A percentile compares a stretch with the other conserved stretches of the same genome.
phyloP scores from a whole-genome alignment of 148 eudicot species.

The Rhododendron ferrugineum region DNA sequence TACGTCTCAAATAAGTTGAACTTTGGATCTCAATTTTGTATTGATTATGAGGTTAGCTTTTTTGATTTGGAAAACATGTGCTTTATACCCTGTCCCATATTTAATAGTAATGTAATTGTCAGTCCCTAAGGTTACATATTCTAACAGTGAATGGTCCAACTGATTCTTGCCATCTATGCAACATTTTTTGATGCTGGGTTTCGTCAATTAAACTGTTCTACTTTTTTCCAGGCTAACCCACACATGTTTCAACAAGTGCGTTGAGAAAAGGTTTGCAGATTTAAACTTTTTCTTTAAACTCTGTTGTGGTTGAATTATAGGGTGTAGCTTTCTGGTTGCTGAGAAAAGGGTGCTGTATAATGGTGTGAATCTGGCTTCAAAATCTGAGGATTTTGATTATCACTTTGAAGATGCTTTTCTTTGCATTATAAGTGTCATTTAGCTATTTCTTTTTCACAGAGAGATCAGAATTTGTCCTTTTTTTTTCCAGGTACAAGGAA shows the following conservation, averaged over 20 bases:
- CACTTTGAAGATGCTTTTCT: background rate
- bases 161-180: background rate
- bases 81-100: background rate
- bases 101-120: background rate
- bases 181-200: background rate
- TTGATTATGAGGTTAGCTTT: background rate
- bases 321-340: background rate
- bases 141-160: background rate
- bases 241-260: conserved; percentile 73
- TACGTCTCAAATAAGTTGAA: background rate
- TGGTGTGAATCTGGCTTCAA: background rate
- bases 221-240: conserved; percentile 68
- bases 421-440: background rate
- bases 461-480: background rate
- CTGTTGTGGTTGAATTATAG: background rate
- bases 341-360: background rate
- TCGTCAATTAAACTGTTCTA: background rate
- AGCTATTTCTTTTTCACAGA: background rate
- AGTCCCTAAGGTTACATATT: background rate
- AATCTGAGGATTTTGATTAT: background rate
- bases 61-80: background rate
- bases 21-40: background rate
- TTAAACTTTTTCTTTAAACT: background rate
- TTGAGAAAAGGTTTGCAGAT: conserved; percentile 51
- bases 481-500: conserved; percentile 63